Evolutionary conservation across 177 flowering plant genomes (phyloP).

Genomic region (Telopea speciosissima): DNA sequence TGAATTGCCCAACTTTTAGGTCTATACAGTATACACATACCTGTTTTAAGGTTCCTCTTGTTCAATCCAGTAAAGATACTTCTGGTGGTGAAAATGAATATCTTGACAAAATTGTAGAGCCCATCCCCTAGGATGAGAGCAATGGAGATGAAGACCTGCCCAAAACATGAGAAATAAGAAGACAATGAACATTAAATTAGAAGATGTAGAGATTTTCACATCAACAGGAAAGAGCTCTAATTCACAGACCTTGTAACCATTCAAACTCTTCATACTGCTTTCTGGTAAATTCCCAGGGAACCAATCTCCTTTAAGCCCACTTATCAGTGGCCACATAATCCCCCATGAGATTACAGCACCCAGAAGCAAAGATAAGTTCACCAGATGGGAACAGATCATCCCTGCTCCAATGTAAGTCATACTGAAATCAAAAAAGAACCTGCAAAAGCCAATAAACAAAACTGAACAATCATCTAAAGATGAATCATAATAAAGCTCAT

Average conservation of each 20-base stretch:
- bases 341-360: constrained; percentile 45
- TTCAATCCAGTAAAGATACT: constrained; percentile 35
- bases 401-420: constrained; percentile 39
- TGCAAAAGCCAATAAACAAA: constrained; percentile 13
- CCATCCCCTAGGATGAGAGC: constrained; percentile 94
- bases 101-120: constrained; percentile 75
- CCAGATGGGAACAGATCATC: constrained; percentile 39
- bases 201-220: background rate
- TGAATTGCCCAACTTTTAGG: background rate
- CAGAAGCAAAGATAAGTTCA: constrained; percentile 35
- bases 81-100: constrained; percentile 29
- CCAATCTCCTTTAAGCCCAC: constrained; percentile 25
- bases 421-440: constrained; percentile 38
- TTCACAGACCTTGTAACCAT: constrained; percentile 12
- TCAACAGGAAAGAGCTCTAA: background rate
- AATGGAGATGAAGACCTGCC: constrained; percentile 84
- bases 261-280: constrained; percentile 27
- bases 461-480: background rate
- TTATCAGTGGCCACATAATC: constrained; percentile 34
- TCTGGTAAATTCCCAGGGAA: constrained; percentile 20
- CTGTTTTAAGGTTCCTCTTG: constrained; percentile 23
- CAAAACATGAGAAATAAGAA: constrained; percentile 3
- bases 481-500: background rate
- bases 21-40: constrained; percentile 18
- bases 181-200: background rate